Conservation (phyloP, 805 yeast species). For the Starmerella cellae region DNA sequence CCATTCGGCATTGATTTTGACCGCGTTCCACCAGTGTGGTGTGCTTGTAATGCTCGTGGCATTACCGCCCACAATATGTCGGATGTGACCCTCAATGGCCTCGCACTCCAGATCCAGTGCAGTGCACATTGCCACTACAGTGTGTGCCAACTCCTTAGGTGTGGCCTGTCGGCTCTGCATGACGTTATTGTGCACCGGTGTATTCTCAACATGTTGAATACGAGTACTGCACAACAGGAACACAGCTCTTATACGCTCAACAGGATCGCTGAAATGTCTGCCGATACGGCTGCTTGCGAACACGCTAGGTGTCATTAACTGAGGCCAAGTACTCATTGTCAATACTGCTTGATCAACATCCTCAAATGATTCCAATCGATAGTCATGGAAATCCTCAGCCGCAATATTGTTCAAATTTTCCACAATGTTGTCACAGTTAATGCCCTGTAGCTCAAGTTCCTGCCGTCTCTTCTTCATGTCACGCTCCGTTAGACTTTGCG, state of each 20-base stretch:
- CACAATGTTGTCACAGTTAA: conserved; percentile 16
- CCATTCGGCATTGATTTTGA: conserved; percentile 63
- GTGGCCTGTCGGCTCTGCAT: conserved; percentile 41
- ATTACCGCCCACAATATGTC: conserved; percentile 46
- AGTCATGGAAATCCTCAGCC: conserved; percentile 18
- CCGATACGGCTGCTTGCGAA: conserved; percentile 43
- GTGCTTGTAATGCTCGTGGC: conserved; percentile 17
- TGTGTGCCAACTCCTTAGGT: conserved; percentile 60
- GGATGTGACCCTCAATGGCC: conserved; percentile 68
- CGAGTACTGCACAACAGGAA: conserved; percentile 50
- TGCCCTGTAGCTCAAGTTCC: conserved; percentile 29
- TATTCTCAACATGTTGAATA: conserved; percentile 35
- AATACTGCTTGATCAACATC: conserved; percentile 24
- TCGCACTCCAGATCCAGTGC: conserved; percentile 61
- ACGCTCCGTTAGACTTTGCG: conserved; percentile 50
- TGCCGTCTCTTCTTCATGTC: conserved; percentile 59
- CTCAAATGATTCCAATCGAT: conserved; percentile 21
- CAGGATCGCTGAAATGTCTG: conserved; percentile 37
- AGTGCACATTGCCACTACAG: conserved; percentile 60
- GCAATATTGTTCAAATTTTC: conserved; percentile 5
- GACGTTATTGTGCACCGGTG: conserved; percentile 20
- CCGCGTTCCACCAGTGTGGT: conserved; percentile 78
- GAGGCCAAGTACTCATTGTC: conserved; percentile 29
- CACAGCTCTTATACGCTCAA: conserved; percentile 54
- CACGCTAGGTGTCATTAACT: conserved; percentile 38